These are phyloP conservation scores for Taxillus chinensis DNA, from an alignment of 164 flowering plant genomes.

Conservation along the genomic window DNA sequence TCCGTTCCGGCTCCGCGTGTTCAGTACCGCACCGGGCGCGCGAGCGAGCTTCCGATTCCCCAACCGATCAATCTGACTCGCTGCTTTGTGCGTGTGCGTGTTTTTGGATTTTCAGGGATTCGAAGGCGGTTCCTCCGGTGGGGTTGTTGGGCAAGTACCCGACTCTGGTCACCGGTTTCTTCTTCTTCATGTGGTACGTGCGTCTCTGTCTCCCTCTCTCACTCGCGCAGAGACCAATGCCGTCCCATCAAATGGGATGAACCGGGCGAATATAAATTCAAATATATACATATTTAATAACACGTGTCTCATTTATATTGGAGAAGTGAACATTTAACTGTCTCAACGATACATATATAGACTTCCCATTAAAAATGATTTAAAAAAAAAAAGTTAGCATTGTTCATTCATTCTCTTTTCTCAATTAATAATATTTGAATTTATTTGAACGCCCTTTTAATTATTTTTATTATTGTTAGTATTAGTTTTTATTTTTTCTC, in stretches of 20 bases:
- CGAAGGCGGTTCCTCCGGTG: conserved; percentile 37
- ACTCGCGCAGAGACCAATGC: not conserved
- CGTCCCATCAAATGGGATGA: too few species aligned
- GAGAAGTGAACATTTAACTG: too few species aligned
- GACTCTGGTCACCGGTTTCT: conserved; percentile 75
- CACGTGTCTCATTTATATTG: too few species aligned
- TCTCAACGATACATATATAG: too few species aligned
- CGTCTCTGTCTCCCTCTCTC: not conserved
- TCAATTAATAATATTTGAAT: too few species aligned
- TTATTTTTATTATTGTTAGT: too few species aligned
- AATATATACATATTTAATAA: too few species aligned
- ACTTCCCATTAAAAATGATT: too few species aligned
- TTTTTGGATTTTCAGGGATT: conserved; percentile 33
- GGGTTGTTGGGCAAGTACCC: conserved; percentile 71
- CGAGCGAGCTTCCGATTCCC: conserved; percentile 1
- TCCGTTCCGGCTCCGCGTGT: conserved; percentile 13
- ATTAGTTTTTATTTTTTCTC: not conserved
- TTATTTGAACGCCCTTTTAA: too few species aligned
- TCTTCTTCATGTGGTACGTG: conserved; percentile 97
- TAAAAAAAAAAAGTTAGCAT: too few species aligned
- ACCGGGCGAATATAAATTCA: too few species aligned
- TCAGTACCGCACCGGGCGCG: conserved; percentile 8
- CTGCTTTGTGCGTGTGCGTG: not conserved
- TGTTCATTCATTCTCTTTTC: too few species aligned
- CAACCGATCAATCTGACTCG: conserved; percentile 7